phyloP scores from a whole-genome alignment of 1,284 basidiomycete genomes.

The Pseudozyma tsukubaensis region DNA sequence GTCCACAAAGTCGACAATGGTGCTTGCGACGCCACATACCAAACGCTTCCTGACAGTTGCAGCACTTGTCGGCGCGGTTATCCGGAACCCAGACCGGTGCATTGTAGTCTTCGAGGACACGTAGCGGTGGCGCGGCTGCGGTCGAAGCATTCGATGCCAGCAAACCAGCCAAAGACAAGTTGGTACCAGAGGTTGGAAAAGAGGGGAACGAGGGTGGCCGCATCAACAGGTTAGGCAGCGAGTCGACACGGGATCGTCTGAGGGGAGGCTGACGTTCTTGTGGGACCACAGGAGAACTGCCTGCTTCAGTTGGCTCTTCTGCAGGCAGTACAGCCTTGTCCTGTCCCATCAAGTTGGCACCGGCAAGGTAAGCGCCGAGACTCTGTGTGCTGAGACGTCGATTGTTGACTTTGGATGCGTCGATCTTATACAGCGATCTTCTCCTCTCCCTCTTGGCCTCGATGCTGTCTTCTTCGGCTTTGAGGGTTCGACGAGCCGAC shows the following conservation, averaged over 20 bases:
- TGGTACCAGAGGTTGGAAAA: slow-evolving; percentile 24
- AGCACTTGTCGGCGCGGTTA: slow-evolving; percentile 80
- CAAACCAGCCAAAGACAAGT: slow-evolving; percentile 37
- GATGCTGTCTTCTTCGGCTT: slow-evolving; percentile 58
- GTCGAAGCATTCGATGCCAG: slow-evolving; percentile 24
- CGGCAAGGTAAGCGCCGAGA: slow-evolving; percentile 44
- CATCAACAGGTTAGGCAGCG: slow-evolving; percentile 43
- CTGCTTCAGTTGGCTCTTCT: slow-evolving; percentile 18
- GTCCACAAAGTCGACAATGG: slow-evolving; percentile 88
- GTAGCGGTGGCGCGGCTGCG: slow-evolving; percentile 26
- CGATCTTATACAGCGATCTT: slow-evolving; percentile 38
- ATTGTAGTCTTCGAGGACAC: slow-evolving; percentile 82
- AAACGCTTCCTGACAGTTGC: slow-evolving; percentile 82
- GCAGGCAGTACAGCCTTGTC: slow-evolving; percentile 18
- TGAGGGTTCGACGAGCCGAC: slow-evolving; percentile 58
- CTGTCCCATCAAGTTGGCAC: slow-evolving; percentile 31
- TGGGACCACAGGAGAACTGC: slow-evolving; percentile 11
- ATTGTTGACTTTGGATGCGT: slow-evolving; percentile 26
- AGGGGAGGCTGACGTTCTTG: slow-evolving; percentile 17
- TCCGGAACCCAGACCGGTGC: slow-evolving; percentile 94
- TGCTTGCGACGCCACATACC: slow-evolving; percentile 85
- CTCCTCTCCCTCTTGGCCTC: slow-evolving; percentile 56
- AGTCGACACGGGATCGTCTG: slow-evolving; percentile 36
- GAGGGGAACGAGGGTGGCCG: slow-evolving; percentile 47
- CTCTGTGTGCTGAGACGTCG: slow-evolving; percentile 47